phyloP scores from a whole-genome alignment of 2,329 filamentous ascomycete species.

The Aspergillus terreus region DNA sequence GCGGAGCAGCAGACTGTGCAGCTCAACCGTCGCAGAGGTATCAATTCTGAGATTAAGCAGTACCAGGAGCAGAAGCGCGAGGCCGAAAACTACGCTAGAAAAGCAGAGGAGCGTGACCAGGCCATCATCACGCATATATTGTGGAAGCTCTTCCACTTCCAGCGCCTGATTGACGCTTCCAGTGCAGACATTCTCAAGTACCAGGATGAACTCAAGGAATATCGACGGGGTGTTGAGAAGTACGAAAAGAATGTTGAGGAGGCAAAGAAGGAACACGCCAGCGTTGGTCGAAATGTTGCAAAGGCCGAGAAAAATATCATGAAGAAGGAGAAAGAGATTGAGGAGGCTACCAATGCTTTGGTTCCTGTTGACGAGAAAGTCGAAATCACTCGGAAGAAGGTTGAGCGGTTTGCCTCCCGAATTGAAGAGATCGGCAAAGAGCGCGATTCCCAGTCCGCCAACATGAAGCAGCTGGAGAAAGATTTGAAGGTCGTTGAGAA shows the following conservation, averaged over 20 bases:
- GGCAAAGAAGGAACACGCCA: constrained; percentile 77
- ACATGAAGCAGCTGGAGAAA: constrained; percentile 71
- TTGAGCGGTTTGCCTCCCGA: constrained; percentile 64
- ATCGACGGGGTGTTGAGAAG: constrained; percentile 79
- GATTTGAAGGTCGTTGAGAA: constrained; percentile 83
- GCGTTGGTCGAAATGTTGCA: constrained; percentile 69
- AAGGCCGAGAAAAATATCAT: constrained; percentile 85
- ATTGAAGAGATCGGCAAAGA: constrained; percentile 72
- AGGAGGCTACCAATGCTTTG: constrained; percentile 78
- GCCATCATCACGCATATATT: constrained; percentile 90
- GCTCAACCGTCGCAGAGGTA: constrained; percentile 81
- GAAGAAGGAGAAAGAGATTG: constrained; percentile 78
- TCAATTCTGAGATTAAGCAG: constrained; percentile 97
- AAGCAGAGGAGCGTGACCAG: constrained; percentile 83
- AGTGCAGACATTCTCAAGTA: constrained; percentile 86
- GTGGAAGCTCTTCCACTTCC: constrained; percentile 96
- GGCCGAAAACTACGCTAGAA: constrained; percentile 87
- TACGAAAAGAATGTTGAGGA: constrained; percentile 77
- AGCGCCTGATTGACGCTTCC: constrained; percentile 88
- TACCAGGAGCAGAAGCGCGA: constrained; percentile 97
- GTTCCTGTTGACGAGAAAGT: constrained; percentile 93
- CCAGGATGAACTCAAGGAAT: constrained; percentile 91
- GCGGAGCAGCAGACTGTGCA: constrained; percentile 85
- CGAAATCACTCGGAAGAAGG: constrained; percentile 67
- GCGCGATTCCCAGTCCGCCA: constrained; percentile 64